Conservation (phyloP, 306 rosid species). For the Cicer yamashitae region DNA sequence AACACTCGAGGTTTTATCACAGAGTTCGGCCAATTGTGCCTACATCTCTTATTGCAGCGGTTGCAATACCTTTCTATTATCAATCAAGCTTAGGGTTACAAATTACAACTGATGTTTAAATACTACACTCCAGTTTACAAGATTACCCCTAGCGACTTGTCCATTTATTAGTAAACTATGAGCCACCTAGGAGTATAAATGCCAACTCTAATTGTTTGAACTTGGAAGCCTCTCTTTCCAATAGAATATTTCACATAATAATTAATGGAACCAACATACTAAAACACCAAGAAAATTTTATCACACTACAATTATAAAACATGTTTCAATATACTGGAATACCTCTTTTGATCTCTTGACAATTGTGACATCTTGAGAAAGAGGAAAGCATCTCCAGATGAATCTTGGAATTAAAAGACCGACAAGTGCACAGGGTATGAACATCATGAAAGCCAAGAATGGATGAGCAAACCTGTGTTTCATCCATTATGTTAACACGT, state of each 20-base stretch:
- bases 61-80: too few species aligned
- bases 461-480: slow-evolving; percentile 91
- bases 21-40: too few species aligned
- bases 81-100: too few species aligned
- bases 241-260: slow-evolving; percentile 22
- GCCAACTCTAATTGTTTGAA: slow-evolving; percentile 19
- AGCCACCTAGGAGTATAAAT: neutral
- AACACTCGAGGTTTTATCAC: too few species aligned
- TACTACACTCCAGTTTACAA: too few species aligned
- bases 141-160: too few species aligned
- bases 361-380: slow-evolving; percentile 67
- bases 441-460: slow-evolving; percentile 90
- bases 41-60: too few species aligned
- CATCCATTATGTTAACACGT: slow-evolving; percentile 44
- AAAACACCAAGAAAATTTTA: slow-evolving; percentile 2
- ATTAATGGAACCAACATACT: slow-evolving; percentile 20
- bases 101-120: too few species aligned
- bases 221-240: slow-evolving; percentile 25
- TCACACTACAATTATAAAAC: slow-evolving; percentile 20
- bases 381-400: slow-evolving; percentile 68
- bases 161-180: too few species aligned
- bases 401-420: slow-evolving; percentile 85
- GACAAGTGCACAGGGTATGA: slow-evolving; percentile 76
- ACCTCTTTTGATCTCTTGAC: slow-evolving; percentile 75
- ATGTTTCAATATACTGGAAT: slow-evolving; percentile 39